Conservation (phyloP, 768 basidiomycete species). For the Mycena floridula region DNA sequence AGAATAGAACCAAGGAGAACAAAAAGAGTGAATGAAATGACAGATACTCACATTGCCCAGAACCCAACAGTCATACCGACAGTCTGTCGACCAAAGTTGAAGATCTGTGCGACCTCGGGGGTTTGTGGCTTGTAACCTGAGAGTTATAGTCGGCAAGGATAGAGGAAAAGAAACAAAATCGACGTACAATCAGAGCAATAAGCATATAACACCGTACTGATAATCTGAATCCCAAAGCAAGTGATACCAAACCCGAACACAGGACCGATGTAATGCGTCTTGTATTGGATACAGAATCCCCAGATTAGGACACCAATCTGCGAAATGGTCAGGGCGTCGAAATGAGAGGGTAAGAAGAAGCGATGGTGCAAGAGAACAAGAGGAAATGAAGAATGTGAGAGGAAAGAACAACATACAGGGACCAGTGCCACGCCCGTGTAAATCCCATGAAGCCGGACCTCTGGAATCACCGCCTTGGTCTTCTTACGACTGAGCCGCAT, state of each 20-base stretch:
- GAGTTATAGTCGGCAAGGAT: slow-evolving; percentile 1
- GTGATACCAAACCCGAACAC: background rate
- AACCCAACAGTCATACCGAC: slow-evolving; percentile 15
- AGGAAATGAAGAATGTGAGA: too few relatives aligned
- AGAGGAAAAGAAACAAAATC: slow-evolving; percentile 2
- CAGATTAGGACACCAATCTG: background rate
- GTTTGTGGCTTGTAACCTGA: background rate
- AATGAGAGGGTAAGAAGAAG: background rate
- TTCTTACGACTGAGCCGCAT: background rate
- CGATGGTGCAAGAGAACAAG: too few relatives aligned
- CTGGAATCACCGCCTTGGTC: background rate
- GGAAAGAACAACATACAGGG: too few relatives aligned
- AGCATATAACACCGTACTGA: background rate
- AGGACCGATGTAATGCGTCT: background rate
- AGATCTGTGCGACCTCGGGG: slow-evolving; percentile 7
- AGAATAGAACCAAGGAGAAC: too few relatives aligned
- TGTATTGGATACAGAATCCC: background rate
- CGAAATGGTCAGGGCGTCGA: background rate
- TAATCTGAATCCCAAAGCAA: background rate
- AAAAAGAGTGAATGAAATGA: background rate
- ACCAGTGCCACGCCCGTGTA: background rate
- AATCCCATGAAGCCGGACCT: background rate
- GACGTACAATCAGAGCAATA: background rate
- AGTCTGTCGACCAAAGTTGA: slow-evolving; percentile 12
- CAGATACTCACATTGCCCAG: slow-evolving; percentile 9